Conservation (phyloP, 192 early-diverging fungal genomes). For the Kappamyces sp. region DNA sequence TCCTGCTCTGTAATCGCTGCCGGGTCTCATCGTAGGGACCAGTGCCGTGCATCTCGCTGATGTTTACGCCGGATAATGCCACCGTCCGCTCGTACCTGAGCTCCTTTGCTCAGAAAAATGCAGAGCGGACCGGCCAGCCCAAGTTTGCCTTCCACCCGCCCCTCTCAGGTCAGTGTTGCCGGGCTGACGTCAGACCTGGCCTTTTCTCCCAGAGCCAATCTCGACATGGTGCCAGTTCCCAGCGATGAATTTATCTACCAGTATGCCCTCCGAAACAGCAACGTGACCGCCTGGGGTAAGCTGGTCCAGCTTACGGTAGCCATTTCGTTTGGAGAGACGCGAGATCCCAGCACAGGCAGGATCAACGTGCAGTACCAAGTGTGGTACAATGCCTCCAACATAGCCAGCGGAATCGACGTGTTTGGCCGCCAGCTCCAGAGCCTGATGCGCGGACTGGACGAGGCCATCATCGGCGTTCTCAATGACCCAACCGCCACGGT, state of each 20-base stretch:
- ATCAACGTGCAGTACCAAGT: constrained; percentile 59
- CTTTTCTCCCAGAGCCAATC: constrained; percentile 20
- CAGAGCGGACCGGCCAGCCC: not conserved
- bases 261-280: constrained; percentile 53
- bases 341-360: constrained; percentile 21
- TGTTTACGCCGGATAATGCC: constrained; percentile 43
- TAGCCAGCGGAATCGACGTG: constrained; percentile 43
- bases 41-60: constrained; percentile 44
- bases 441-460: constrained; percentile 53
- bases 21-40: not conserved
- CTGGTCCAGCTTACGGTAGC: not conserved
- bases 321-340: not conserved
- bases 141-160: not conserved
- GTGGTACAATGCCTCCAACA: constrained; percentile 58
- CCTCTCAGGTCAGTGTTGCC: not conserved
- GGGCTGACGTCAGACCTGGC: constrained; percentile 12
- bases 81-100: constrained; percentile 3
- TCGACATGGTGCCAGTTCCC: constrained; percentile 48
- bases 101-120: constrained; percentile 7
- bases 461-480: constrained; percentile 45
- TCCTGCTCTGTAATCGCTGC: not conserved
- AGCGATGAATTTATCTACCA: constrained; percentile 50
- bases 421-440: constrained; percentile 45
- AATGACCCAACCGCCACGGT: constrained; percentile 15
- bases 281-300: constrained; percentile 48